A percentile compares a stretch with the other conserved stretches of the same genome.
Evolutionary conservation across 2,329 filamentous ascomycete genomes (phyloP).

Genomic region (Hymenoscyphus occultus): DNA sequence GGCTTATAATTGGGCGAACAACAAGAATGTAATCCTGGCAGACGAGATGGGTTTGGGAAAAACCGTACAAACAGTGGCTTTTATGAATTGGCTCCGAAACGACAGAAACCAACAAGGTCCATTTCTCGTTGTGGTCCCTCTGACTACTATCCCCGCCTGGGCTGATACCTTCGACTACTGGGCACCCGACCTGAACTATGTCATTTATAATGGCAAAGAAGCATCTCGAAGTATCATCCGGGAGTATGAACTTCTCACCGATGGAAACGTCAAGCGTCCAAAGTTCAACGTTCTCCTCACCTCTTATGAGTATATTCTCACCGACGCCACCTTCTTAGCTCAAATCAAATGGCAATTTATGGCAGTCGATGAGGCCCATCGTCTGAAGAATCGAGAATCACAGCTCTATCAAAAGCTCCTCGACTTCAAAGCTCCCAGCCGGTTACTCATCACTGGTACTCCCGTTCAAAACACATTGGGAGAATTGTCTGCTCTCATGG

Average conservation of each 20-base stretch:
- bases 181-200: slow-evolving; percentile 94
- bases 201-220: slow-evolving; percentile 92
- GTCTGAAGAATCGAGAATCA: slow-evolving; percentile 93
- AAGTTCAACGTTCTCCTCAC: slow-evolving; percentile 98
- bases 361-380: slow-evolving; percentile 93
- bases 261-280: slow-evolving; percentile 80
- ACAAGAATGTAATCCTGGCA: slow-evolving; percentile 93
- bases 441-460: slow-evolving; percentile 92
- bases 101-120: slow-evolving; percentile 86
- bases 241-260: slow-evolving; percentile 83
- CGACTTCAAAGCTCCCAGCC: slow-evolving; percentile 82
- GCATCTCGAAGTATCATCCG: slow-evolving; percentile 81
- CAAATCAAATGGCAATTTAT: slow-evolving; percentile 97
- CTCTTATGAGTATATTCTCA: slow-evolving; percentile 93
- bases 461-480: slow-evolving; percentile 96
- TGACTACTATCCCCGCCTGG: slow-evolving; percentile 97
- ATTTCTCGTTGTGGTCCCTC: slow-evolving; percentile 92
- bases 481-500: slow-evolving; percentile 86
- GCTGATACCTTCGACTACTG: slow-evolving; percentile 96
- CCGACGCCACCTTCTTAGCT: slow-evolving; percentile 78
- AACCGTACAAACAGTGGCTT: slow-evolving; percentile 94
- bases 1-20: slow-evolving; percentile 90
- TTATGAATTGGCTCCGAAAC: slow-evolving; percentile 95
- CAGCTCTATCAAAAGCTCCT: slow-evolving; percentile 84
- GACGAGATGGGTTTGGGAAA: slow-evolving; percentile 99